A percentile compares a stretch with the other conserved stretches of the same genome.
Conservation (phyloP, 1,139 yeast species). For the Protomyces pachydermus region DNA sequence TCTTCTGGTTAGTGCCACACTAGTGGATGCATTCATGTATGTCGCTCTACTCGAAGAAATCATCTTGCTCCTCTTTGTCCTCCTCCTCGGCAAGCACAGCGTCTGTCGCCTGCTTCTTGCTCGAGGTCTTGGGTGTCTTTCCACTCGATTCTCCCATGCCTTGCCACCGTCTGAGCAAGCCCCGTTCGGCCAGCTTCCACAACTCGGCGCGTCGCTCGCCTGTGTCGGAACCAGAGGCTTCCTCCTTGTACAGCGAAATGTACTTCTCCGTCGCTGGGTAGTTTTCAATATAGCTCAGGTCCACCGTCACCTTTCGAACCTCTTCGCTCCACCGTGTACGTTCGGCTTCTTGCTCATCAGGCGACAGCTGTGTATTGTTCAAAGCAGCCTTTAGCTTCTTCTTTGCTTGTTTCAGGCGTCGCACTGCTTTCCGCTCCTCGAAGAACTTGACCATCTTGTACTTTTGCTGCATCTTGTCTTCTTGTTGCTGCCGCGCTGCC, state of each 20-base stretch:
- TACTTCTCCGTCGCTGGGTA: constrained; percentile 28
- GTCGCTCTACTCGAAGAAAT: neutral
- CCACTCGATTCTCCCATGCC: neutral
- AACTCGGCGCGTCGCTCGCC: constrained; percentile 6
- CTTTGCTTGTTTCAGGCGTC: constrained; percentile 60
- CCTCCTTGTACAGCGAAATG: constrained; percentile 28
- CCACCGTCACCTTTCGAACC: constrained; percentile 19
- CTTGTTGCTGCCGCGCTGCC: constrained; percentile 49
- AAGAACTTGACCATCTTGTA: constrained; percentile 94
- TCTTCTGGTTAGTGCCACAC: neutral
- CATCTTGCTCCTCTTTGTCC: neutral
- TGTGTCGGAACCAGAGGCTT: neutral
- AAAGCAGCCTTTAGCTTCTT: constrained; percentile 61
- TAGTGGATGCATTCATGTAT: neutral
- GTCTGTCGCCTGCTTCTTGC: neutral
- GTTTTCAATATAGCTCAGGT: constrained; percentile 25
- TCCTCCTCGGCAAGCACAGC: neutral
- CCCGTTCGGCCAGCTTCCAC: constrained; percentile 6
- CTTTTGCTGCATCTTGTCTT: constrained; percentile 61
- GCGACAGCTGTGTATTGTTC: neutral
- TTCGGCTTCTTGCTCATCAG: constrained; percentile 12
- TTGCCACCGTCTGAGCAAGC: neutral
- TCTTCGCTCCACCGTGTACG: neutral
- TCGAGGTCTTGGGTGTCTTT: neutral
- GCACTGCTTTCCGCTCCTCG: constrained; percentile 79